Evolutionary conservation across 2,329 filamentous ascomycete genomes (phyloP), one percentile per base, ranked within the genome.

Genomic region (Pseudogymnoascus sp.): DNA sequence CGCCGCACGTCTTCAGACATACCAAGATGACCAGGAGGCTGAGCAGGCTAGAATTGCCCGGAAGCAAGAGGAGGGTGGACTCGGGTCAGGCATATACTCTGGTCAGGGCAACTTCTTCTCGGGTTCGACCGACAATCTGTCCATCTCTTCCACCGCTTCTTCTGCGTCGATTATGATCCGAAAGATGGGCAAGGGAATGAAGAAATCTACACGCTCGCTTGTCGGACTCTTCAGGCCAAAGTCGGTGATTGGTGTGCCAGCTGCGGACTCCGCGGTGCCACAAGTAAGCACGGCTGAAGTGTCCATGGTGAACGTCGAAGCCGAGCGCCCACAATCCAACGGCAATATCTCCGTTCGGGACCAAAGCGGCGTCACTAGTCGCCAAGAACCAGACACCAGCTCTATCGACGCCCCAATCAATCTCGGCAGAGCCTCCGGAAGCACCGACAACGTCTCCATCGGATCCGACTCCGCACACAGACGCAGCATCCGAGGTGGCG

Each of bases 151-250:
- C 3, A 95, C 91, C 8, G 91, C 91, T 18, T 95, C 91, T 5
- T 95, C 91, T 18, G 91, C 91, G 35, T 95, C 91, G 31, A 86
- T 95, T 70, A 95, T 95, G 91, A 89, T 99, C 68, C 87, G 94
- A 62, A 99, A 99, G 79, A 99, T 99, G 94, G 94, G 94, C 63
- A 91, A 92, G 67, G 92, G 93, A n/a, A 89, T 97, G 86, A 97
- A 96, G 82, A 95, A 94, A 77, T 88, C 91, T 61, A 89, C 89
- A 16, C 84, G 92, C 59, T 97, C 92, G 23, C 84, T 99, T 62
- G 95, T 95, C 68, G 94, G 94, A 25, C 81, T 99, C 6, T 99
- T 99, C 79, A 84, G 94, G 66, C 93, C 94, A 0, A 99, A 97
- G 75, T 97, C 93, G 1, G 82, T 96, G 14, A 84, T 93, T 69